Percentiles rank a stretch among this genome's conserved stretches.
Evolutionary conservation across 352 stramenopile genomes (phyloP).

Genomic region (Globisporangium cystogenes): DNA sequence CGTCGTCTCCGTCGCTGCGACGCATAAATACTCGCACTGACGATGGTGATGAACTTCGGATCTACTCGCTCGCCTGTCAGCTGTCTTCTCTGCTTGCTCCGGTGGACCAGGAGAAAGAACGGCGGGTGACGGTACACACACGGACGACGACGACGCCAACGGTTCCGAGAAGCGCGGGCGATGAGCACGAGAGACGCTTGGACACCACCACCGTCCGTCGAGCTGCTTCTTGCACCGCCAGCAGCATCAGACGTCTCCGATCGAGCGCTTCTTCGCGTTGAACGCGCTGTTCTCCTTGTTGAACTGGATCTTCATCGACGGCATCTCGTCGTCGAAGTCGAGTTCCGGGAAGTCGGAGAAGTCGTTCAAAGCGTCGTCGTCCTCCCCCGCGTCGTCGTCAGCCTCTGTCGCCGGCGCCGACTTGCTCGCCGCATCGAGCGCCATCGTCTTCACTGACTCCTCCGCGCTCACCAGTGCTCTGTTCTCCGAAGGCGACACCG

Average conservation of each 20-base stretch:
- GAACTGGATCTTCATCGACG: constrained; percentile 32
- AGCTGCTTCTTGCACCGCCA: not conserved
- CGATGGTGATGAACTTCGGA: constrained; percentile 6
- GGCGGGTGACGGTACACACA: too few species aligned
- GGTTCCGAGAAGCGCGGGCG: not conserved
- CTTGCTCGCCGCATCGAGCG: constrained; percentile 9
- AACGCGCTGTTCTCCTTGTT: constrained; percentile 65
- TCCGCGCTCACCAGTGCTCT: constrained; percentile 4
- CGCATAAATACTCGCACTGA: constrained; percentile 16
- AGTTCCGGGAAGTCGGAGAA: constrained; percentile 73
- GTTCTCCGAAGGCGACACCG: constrained; percentile 11
- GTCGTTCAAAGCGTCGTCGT: constrained; percentile 64
- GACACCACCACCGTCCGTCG: too few species aligned
- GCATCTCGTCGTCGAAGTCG: constrained; percentile 65
- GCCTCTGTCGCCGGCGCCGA: not conserved
- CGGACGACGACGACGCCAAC: not conserved
- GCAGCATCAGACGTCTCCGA: constrained; percentile 49
- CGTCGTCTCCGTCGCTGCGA: not conserved
- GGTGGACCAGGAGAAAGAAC: not conserved
- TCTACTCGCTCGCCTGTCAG: not conserved
- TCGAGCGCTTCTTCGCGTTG: constrained; percentile 52
- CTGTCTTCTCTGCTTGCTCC: too few species aligned
- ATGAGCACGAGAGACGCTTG: too few species aligned
- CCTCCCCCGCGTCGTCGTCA: not conserved
- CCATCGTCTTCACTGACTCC: constrained; percentile 12